Evolutionary conservation across 345 rosid species (phyloP).

Genomic region (Ceriops zippeliana): DNA sequence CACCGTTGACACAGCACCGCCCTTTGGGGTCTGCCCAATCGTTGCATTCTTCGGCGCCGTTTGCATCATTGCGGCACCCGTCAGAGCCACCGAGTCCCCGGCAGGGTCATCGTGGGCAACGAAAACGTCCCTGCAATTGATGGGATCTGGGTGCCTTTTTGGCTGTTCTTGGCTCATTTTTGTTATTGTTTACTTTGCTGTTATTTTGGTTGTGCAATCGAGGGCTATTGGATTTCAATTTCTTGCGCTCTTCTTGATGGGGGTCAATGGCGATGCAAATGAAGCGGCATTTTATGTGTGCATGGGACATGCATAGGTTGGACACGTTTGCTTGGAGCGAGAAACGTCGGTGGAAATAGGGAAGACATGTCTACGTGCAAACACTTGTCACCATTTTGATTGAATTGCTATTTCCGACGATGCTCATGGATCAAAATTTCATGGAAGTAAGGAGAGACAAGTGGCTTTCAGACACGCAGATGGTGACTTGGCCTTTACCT

Average conservation of each 20-base stretch:
- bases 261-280: background rate
- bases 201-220: background rate
- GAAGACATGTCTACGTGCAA: background rate
- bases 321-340: background rate
- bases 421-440: background rate
- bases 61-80: slow-evolving; percentile 40
- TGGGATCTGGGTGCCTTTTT: slow-evolving; percentile 21
- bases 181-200: background rate
- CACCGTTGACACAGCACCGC: slow-evolving; percentile 24
- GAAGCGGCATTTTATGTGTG: slow-evolving; percentile 3
- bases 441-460: background rate
- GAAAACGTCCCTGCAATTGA: slow-evolving; percentile 36
- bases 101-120: slow-evolving; percentile 29
- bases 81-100: slow-evolving; percentile 23
- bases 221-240: background rate
- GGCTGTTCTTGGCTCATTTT: slow-evolving; percentile 47
- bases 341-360: slow-evolving; percentile 6
- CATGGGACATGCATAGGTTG: background rate
- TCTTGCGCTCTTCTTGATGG: background rate
- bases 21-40: slow-evolving; percentile 27
- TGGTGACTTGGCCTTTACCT: background rate
- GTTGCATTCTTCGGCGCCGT: slow-evolving; percentile 25
- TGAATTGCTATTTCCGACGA: background rate
- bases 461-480: background rate
- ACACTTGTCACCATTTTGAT: background rate